phyloP scores from a whole-genome alignment of 148 eudicot genomes.

The Arctostaphylos glauca region DNA sequence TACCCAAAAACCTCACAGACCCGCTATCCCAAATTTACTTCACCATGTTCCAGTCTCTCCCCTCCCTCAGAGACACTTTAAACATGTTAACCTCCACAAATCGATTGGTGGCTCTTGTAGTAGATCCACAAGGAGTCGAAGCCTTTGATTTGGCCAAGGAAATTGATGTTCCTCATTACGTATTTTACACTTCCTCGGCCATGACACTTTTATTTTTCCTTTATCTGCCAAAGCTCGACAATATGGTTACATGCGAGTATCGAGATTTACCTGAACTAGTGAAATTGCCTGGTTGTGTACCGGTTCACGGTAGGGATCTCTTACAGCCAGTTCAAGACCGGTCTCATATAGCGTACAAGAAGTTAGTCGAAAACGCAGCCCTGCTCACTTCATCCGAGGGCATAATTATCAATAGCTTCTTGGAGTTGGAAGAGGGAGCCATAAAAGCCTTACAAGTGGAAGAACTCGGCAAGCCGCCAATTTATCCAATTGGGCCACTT shows the following conservation, averaged over 20 bases:
- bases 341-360: slow-evolving; percentile 5
- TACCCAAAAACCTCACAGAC: neutral
- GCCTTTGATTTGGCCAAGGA: slow-evolving; percentile 21
- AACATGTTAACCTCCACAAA: neutral
- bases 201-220: slow-evolving; percentile 9
- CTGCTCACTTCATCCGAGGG: neutral
- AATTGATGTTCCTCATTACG: slow-evolving; percentile 6
- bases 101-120: slow-evolving; percentile 12
- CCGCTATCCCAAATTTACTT: neutral
- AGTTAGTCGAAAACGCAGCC: neutral
- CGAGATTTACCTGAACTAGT: slow-evolving; percentile 15
- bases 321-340: slow-evolving; percentile 14
- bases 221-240: slow-evolving; percentile 19
- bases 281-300: slow-evolving; percentile 16
- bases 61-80: slow-evolving; percentile 14
- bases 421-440: slow-evolving; percentile 32
- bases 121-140: slow-evolving; percentile 11
- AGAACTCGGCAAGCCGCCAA: slow-evolving; percentile 19
- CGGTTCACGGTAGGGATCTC: slow-evolving; percentile 10
- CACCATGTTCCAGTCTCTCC: neutral
- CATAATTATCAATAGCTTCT: slow-evolving; percentile 30
- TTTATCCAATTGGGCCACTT: slow-evolving; percentile 39
- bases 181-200: slow-evolving; percentile 11
- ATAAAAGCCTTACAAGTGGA: slow-evolving; percentile 21
- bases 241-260: slow-evolving; percentile 12